Base-by-base conservation (phyloP, 1,139 yeast species). In the Saccharomyces pastorianus region DNA sequence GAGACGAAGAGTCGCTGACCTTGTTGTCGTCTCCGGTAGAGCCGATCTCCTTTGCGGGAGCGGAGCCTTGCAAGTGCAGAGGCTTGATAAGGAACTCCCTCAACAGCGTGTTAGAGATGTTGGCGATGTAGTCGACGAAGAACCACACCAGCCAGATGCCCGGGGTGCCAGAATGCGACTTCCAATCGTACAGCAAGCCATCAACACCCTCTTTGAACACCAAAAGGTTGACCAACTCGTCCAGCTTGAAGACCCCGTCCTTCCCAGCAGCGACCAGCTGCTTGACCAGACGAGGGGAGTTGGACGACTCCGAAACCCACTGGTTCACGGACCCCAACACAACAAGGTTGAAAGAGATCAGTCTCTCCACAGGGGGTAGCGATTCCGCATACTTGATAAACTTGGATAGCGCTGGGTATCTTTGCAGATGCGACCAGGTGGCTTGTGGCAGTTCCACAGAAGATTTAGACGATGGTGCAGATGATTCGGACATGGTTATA, bases 131-230 rank as follows among this genome's bases (percentile, higher is more conserved):
- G 56, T 68, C 71, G 29, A 67, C 57, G 28, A 56, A 50, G 56
- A 67, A 68, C 53, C 58, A 62, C 34, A 59, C 44, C n/a, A 65
- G 50, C 71, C 71, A 68, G 11, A 63, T 25, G 3, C 71, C 71
- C 1, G 62, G 56, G 32, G 52, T 59, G 49, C 56, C 50, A 42
- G 56, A 52, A 49, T 65, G 66, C 14, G 52, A 48, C 23, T 53
- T 53, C 50, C 54, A 62, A 31, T 58, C 56, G 20, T 50, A 49
- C 26, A 61, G 9, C 46, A 67, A 61, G 47, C 59, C 62, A 53
- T 65, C 66, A 11, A 68, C 51, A 52, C 71, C 71, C 52, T 66
- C 69, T 26, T 65, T 59, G 49, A 68, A 55, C 28, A 67, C 56
- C 32, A 66, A 50, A 9, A 60, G 42, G 48, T 65, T 64, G 48